A percentile compares a stretch with the other conserved stretches of the same genome.
These are phyloP conservation scores for Magnolia sinica DNA, from an alignment of 164 flowering plant genomes.

Conservation along the genomic window DNA sequence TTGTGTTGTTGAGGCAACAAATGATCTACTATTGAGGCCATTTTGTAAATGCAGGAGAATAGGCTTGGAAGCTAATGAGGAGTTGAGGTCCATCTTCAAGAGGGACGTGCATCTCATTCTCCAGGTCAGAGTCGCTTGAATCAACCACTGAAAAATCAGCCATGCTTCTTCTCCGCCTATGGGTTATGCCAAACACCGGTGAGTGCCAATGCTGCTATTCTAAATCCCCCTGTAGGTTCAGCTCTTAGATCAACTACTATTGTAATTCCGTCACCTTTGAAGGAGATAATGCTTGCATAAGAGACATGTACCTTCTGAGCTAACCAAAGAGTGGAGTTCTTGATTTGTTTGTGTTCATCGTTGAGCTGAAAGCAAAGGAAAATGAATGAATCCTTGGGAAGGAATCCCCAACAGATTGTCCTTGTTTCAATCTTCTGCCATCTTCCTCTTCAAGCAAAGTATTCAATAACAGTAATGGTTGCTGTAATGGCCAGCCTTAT, in stretches of 20 bases:
- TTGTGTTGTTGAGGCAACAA: neutral
- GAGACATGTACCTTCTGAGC: neutral
- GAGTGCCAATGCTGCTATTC: neutral
- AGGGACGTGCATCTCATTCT: constrained; percentile 86
- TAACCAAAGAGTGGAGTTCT: too few species aligned
- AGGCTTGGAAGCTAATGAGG: constrained; percentile 81
- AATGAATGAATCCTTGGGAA: too few species aligned
- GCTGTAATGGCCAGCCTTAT: too few species aligned
- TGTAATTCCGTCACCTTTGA: too few species aligned
- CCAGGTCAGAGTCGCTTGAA: constrained; percentile 49
- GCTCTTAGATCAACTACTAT: neutral
- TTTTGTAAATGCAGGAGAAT: constrained; percentile 28
- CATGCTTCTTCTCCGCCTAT: too few species aligned
- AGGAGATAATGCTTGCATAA: neutral
- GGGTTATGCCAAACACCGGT: neutral
- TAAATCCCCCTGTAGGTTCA: neutral
- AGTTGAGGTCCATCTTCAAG: constrained; percentile 81
- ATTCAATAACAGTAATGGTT: too few species aligned
- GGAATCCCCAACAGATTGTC: too few species aligned
- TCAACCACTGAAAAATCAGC: constrained; percentile 2
- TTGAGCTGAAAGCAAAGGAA: too few species aligned
- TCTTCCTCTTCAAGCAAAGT: too few species aligned
- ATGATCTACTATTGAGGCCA: neutral
- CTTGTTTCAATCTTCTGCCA: too few species aligned
- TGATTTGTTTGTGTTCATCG: too few species aligned